Base-by-base conservation (phyloP, 164 flowering plant species). In the Macadamia integrifolia region DNA sequence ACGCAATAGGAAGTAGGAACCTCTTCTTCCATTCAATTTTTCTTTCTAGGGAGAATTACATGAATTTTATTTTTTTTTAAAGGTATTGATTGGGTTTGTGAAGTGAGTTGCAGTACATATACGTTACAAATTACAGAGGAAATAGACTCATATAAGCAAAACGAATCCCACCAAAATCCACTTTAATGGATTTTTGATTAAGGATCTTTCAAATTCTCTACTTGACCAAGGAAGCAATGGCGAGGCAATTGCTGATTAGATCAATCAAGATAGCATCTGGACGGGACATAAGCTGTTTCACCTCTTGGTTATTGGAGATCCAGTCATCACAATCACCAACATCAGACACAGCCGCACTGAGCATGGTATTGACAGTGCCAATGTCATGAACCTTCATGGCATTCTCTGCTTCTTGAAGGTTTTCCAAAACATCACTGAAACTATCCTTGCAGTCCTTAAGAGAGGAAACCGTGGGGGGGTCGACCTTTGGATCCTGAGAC, bases 161-260 rank as follows among this genome's bases (percentile, higher is more conserved):
- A 23, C 23, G 23, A 23, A 23, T 23, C 23, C 23, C 23, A 23
- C 23, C 23, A 23, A 23, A 23, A 23, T 23, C 23, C 23, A 23
- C 23, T 23, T 23, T 23, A 23, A 23, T 23, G 23, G 23, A 23
- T 23, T 23, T 23, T 23, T 23, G 23, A 23, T 23, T 23, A 23
- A 23, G 3, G 3, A 35, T 35, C 5, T 35, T 35, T 35, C 40
- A 35, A 35, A 35, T 35, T 35, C 40, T 35, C 0, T 23, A 62
- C 52, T 66, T 32, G 52, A 66, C 8, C 66, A 64, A 32, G 14
- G 28, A 10, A 43, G 62, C 62, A 56, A 74, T 61, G 61, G 80
- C 80, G 40, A 83, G 62, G 71, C 72, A 68, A 56, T 79, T 83
- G 78, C 79, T 80, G 31, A 66, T 71, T 48, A 78, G 42, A 66